Base-by-base conservation (phyloP, 192 early-diverging fungal genomes). In the Coemansia umbellata region DNA sequence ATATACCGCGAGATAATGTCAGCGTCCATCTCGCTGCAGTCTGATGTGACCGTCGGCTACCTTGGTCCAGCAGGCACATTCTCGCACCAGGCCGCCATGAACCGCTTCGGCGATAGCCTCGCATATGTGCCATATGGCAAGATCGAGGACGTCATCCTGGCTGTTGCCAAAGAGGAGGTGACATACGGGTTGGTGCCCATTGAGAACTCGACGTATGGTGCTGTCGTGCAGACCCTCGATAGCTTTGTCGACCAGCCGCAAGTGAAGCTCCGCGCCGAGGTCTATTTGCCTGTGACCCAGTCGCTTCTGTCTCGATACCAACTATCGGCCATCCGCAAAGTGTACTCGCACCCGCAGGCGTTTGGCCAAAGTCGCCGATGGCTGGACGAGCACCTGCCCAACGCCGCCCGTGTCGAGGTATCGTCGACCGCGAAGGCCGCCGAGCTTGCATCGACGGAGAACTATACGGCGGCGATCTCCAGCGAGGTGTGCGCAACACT, bases 161-260 rank as follows among this genome's bases (percentile, higher is more conserved):
- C 87, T 1, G 87, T 90, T 1, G 87, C 85, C 58, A 79, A 80
- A 8, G 86, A 86, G 21, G 79, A 78, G 22, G 78, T 83, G 3
- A 89, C 86, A n/a, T 96, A 92, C 56, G 92, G 92, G 5, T 68
- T 98, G 47, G 87, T 98, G 4, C 95, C 95, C 2, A 91, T 93
- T 64, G 95, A 98, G 65, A 98, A 98, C 72, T 95, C 94, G 8
- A 89, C 86, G 15, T 84, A 80, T 74, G 95, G 95, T 31, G 82
- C 82, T 9, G 95, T 98, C 3, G 81, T 85, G 6, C 68, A 87
- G 41, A 93, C 95, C 0, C 70, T 98, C 15, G 93, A 97, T 58
- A 63, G 76, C 39, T 87, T 95, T 53, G 69, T 80, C 21, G 78
- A 77, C 15, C 67, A 85, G 36, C 74, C 74, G 7, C 31, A 48